Conservation (phyloP, 1,284 basidiomycete genomes). For the Cutaneotrichosporon arboriforme region DNA sequence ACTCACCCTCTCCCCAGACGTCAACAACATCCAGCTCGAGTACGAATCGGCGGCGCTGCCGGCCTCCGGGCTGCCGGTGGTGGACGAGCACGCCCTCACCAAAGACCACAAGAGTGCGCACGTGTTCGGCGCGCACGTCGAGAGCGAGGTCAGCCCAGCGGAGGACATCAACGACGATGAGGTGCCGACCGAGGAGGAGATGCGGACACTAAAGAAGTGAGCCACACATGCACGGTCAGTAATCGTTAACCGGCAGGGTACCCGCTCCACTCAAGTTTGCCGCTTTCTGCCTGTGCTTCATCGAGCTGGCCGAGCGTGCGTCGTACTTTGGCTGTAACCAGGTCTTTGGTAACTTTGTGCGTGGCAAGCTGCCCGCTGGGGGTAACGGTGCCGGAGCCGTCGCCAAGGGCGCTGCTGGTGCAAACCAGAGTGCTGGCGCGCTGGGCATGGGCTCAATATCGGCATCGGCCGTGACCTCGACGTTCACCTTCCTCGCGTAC, state of each 20-base stretch:
- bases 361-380: constrained; percentile 53
- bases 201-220: constrained; percentile 5
- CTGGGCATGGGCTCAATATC: constrained; percentile 30
- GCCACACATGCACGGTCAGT: too few species aligned
- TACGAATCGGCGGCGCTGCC: constrained; percentile 1
- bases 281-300: constrained; percentile 30
- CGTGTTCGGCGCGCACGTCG: neutral
- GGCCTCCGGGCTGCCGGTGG: neutral
- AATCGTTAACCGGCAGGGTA: neutral
- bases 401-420: constrained; percentile 58
- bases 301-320: constrained; percentile 45
- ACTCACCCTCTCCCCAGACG: too few species aligned
- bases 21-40: neutral
- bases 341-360: constrained; percentile 27
- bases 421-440: constrained; percentile 55
- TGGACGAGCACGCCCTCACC: neutral
- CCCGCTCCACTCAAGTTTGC: constrained; percentile 8
- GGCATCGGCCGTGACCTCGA: constrained; percentile 27
- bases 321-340: constrained; percentile 16
- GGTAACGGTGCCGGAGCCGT: constrained; percentile 68
- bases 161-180: constrained; percentile 2
- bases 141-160: neutral
- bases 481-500: constrained; percentile 39
- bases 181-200: constrained; percentile 13
- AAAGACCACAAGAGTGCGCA: neutral